These are phyloP conservation scores for Teunomyces lycoperdinae DNA, from an alignment of 805 yeast genomes.

Conservation along the genomic window DNA sequence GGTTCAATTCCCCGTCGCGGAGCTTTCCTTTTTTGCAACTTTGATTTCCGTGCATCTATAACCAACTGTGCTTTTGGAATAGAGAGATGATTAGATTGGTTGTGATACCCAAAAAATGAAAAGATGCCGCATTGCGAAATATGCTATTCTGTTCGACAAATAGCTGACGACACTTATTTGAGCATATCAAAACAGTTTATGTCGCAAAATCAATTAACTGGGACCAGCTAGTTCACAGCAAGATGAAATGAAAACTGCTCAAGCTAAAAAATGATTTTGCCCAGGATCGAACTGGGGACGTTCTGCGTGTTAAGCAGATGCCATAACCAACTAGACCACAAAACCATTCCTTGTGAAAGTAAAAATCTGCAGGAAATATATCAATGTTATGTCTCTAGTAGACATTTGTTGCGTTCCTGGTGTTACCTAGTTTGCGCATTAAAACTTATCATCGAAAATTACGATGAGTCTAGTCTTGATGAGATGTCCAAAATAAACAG, in stretches of 20 bases:
- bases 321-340: slow-evolving; percentile 99
- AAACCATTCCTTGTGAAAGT: slow-evolving; percentile 47
- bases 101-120: too few relatives aligned
- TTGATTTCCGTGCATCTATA: background rate
- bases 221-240: too few relatives aligned
- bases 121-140: too few relatives aligned
- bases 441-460: background rate
- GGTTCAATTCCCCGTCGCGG: slow-evolving; percentile 1
- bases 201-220: too few relatives aligned
- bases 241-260: too few relatives aligned
- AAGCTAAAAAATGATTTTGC: slow-evolving; percentile 68
- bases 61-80: too few relatives aligned
- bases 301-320: slow-evolving; percentile 99
- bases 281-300: slow-evolving; percentile 99
- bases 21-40: background rate
- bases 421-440: background rate
- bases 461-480: background rate
- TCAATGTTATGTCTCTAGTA: background rate
- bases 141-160: too few relatives aligned
- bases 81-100: too few relatives aligned
- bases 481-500: slow-evolving; percentile 23
- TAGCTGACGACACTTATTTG: too few relatives aligned
- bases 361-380: background rate
- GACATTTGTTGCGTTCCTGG: background rate
- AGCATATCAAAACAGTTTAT: too few relatives aligned